Conservation (phyloP, 208 protist genomes). For the Angomonas deanei region DNA sequence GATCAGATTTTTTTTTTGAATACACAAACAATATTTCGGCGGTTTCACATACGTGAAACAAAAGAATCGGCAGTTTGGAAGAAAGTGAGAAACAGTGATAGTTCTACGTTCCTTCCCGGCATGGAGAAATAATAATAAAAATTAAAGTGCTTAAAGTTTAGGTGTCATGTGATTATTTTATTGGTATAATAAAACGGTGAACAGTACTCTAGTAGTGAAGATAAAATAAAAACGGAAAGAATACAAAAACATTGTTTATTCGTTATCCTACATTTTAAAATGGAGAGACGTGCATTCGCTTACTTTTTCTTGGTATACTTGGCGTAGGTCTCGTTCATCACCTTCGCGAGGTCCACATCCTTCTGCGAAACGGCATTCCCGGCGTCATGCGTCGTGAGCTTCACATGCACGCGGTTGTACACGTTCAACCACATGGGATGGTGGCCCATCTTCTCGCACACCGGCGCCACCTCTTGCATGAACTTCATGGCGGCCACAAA, state of each 20-base stretch:
- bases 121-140: constrained; percentile 5
- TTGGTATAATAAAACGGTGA: not conserved
- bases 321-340: constrained; percentile 28
- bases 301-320: not conserved
- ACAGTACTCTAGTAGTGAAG: no score
- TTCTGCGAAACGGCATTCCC: constrained; percentile 79
- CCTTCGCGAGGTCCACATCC: constrained; percentile 62
- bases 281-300: not conserved
- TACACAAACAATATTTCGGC: no score
- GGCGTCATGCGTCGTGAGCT: constrained; percentile 93
- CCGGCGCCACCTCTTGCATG: constrained; percentile 77
- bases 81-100: no score
- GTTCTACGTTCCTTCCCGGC: no score
- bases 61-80: no score
- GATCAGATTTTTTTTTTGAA: no score
- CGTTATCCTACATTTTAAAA: no score
- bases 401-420: constrained; percentile 91
- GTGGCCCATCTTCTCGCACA: constrained; percentile 88
- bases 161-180: not conserved
- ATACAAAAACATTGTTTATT: no score
- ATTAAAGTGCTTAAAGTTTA: not conserved
- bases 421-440: constrained; percentile 96
- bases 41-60: no score
- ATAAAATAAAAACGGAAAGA: no score
- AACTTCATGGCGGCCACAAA: constrained; percentile 90